These are phyloP conservation scores for Elongisporangium undulatum DNA, from an alignment of 352 stramenopile species.

Conservation along the genomic window DNA sequence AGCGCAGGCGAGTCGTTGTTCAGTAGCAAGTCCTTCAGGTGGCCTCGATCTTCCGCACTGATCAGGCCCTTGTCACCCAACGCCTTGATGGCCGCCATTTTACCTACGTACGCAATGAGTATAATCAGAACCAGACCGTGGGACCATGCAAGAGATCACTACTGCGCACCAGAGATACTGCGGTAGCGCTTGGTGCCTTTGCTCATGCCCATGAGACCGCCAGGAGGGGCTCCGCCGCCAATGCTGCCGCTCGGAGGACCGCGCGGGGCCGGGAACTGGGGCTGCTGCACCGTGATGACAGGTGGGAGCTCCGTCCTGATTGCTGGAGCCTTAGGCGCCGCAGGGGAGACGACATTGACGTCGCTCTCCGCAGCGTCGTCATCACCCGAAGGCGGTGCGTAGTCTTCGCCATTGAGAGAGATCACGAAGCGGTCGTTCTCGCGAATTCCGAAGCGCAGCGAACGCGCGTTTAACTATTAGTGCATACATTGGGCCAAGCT, in stretches of 20 bases:
- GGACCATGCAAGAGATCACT: background rate
- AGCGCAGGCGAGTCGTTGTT: slow-evolving; percentile 76
- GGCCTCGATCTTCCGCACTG: slow-evolving; percentile 54
- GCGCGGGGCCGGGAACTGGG: slow-evolving; percentile 7
- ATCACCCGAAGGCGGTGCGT: slow-evolving; percentile 31
- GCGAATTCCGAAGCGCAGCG: slow-evolving; percentile 65
- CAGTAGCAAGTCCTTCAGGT: slow-evolving; percentile 73
- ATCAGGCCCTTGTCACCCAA: slow-evolving; percentile 71
- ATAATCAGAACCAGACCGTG: background rate
- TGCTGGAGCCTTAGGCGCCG: slow-evolving; percentile 6
- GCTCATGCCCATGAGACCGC: slow-evolving; percentile 28
- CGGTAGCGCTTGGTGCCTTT: slow-evolving; percentile 71
- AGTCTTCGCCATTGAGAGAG: slow-evolving; percentile 66
- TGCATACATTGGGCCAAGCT: background rate
- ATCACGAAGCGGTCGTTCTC: slow-evolving; percentile 78
- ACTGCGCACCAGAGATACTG: slow-evolving; percentile 14
- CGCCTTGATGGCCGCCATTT: slow-evolving; percentile 83
- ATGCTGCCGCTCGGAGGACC: slow-evolving; percentile 13
- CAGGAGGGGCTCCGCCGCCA: slow-evolving; percentile 11
- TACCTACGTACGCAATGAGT: slow-evolving; percentile 20
- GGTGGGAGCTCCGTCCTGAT: slow-evolving; percentile 17
- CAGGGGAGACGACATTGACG: background rate
- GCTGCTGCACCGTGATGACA: slow-evolving; percentile 10
- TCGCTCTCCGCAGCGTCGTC: slow-evolving; percentile 3
- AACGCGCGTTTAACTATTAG: slow-evolving; percentile 59